Evolutionary conservation across 371 early-diverging fungal species (phyloP), one percentile per base, ranked within the genome.

Genomic region (Chytridiales sp.): DNA sequence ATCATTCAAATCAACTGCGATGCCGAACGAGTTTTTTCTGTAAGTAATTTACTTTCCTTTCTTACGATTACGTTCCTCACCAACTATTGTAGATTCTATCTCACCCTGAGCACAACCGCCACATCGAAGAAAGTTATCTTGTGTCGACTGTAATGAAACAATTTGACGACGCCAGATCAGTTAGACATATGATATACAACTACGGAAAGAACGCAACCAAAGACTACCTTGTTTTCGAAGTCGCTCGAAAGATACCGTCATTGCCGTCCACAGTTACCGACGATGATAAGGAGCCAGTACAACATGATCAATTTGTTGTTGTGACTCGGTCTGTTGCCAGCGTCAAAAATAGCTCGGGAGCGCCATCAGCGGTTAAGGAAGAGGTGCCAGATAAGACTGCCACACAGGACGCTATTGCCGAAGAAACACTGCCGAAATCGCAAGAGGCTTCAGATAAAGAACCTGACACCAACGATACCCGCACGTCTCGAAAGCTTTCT

Each of bases 71-170:
- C n/a, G 27, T 59, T 39, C 40, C 15, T 40, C 5, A 21, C 22
- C 15, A 4, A 40, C 27, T 29, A 11, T 32, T 49, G n/a, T 42
- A 73, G 71, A 68, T 79, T 3, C 64, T 80, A 27, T 75, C 74
- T 8, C 75, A 80, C 51, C 80, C 80, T 9, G 75, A 72, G 39
- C 76, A 80, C 47, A 54, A 58, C 49, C 59, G 69, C 34, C 76
- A 76, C 34, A 51, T 73, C 17, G 68, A 77, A 24, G 73, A 74
- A 4, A 22, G 62, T 19, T 79, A 62, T 55, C 24, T 54, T 0
- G 75, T 64, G 17, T 64, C 72, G 1, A 49, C 49, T 29, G 42
- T 66, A 4, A 19, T 77, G 43, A 56, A 66, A 38, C 56, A 64
- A 27, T 65, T 61, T 55, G 75, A 65, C 43, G 67, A 69, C 2